These are phyloP conservation scores for Pistacia vera DNA, from an alignment of 345 rosid genomes.

Conservation along the genomic window DNA sequence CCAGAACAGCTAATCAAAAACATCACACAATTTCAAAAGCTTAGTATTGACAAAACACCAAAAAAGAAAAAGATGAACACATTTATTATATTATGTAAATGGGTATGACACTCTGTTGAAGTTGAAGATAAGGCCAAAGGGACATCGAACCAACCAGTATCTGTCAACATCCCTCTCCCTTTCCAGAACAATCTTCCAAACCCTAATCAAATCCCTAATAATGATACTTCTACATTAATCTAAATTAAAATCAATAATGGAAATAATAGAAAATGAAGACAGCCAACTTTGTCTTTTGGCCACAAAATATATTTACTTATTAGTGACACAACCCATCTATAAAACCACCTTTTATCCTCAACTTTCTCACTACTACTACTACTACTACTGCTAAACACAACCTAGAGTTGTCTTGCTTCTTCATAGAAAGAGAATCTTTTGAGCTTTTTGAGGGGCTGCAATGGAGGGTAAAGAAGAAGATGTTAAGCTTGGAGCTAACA, in stretches of 20 bases:
- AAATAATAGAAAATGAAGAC: not conserved
- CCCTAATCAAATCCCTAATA: not conserved
- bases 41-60: not conserved
- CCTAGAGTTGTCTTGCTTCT: not conserved
- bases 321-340: constrained; percentile 23
- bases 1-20: constrained; percentile 25
- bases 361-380: not conserved
- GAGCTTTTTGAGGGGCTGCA: not conserved
- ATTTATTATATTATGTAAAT: not conserved
- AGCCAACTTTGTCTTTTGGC: constrained; percentile 9
- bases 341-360: constrained; percentile 20
- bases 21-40: not conserved
- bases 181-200: constrained; percentile 38
- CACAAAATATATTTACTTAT: not conserved
- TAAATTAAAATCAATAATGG: not conserved
- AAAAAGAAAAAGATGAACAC: not conserved
- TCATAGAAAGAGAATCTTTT: not conserved
- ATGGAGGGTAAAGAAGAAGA: constrained; percentile 81
- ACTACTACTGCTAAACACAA: not conserved
- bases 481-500: constrained; percentile 68
- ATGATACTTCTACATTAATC: not conserved
- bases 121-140: constrained; percentile 32
- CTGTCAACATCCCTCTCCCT: constrained; percentile 36
- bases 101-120: not conserved
- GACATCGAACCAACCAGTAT: constrained; percentile 13